phyloP scores from a whole-genome alignment of 2,329 filamentous ascomycete species.

The Domatiomyces catenatus region DNA sequence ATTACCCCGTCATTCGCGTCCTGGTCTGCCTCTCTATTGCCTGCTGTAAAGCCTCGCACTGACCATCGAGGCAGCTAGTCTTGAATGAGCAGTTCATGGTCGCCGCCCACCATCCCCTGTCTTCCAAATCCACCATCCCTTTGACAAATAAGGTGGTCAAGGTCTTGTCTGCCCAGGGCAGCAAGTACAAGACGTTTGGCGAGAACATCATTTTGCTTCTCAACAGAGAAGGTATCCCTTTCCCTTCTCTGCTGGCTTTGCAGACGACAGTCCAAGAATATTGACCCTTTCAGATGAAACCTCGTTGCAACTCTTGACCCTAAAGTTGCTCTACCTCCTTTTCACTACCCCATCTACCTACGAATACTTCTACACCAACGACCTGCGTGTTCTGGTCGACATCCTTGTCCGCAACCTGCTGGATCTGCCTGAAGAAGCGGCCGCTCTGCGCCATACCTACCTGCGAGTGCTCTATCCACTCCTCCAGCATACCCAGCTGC shows the following conservation, averaged over 20 bases:
- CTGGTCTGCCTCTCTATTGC: slow-evolving; percentile 43
- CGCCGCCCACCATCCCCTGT: slow-evolving; percentile 39
- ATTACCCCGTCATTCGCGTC: slow-evolving; percentile 87
- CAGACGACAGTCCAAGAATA: not conserved
- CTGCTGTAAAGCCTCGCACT: slow-evolving; percentile 4
- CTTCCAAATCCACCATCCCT: slow-evolving; percentile 27
- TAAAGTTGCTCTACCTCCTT: slow-evolving; percentile 86
- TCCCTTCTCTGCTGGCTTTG: not conserved
- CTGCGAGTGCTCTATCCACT: slow-evolving; percentile 82
- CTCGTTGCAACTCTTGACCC: slow-evolving; percentile 82
- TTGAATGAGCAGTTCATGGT: slow-evolving; percentile 99
- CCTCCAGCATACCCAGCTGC: slow-evolving; percentile 79
- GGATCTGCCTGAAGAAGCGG: slow-evolving; percentile 71
- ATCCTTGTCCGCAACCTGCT: slow-evolving; percentile 95
- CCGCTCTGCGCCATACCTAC: slow-evolving; percentile 73
- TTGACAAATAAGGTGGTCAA: slow-evolving; percentile 92
- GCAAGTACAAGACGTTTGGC: slow-evolving; percentile 80
- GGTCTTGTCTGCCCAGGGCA: slow-evolving; percentile 64
- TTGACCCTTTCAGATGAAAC: slow-evolving; percentile 48
- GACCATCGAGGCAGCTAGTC: slow-evolving; percentile 49
- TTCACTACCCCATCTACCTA: slow-evolving; percentile 85
- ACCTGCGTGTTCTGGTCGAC: slow-evolving; percentile 82
- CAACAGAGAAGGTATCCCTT: slow-evolving; percentile 59
- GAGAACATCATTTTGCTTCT: slow-evolving; percentile 92
- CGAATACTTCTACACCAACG: slow-evolving; percentile 98